Base-by-base conservation (phyloP, 2,329 filamentous ascomycete species). In the Diaporthe sp. region DNA sequence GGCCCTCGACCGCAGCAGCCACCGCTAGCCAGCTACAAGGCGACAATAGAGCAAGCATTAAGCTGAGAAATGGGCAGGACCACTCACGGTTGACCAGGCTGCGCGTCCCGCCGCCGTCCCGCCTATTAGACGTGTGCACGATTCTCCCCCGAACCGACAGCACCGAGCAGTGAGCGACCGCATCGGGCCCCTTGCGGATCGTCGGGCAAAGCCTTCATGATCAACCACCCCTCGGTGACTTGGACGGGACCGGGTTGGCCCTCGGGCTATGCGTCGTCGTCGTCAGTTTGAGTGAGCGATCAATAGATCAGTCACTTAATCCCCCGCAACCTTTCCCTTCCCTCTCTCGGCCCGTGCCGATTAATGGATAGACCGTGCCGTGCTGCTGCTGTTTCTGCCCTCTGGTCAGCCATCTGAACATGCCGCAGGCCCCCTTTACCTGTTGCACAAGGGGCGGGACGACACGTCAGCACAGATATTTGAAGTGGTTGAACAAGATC, bases 261-360 rank as follows among this genome's bases (percentile, higher is more conserved):
- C 22, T 53, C 25, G 31, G 44, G 1, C 63, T 25, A 20, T 34
- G 47, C 47, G 63, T 10, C 22, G 9, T 39, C 47, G 25, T 65
- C 65, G 65, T 68, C 47, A 51, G 28, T 51, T 39, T 4, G 31
- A 37, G n/a, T 49, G 22, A n/a, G 31, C 39, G 61, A 53, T 74
- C 31, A 42, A 17, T n/a, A 53, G 72, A 76, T 31, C 42, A 49
- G 61, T 65, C 61, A 65, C 61, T 47, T 49, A 17, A 17, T 34
- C 20, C 70, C n/a, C 47, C 65, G 31, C 47, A 39, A 8, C 63
- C 15, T 1, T 39, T 47, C 8, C 15, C 12, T 28, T 57, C 37
- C n/a, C 4, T 28, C 28, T 31, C 31, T 61, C 61, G 74, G 74
- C 71, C 71, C 71, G 71, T 70, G 22, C 71, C 71, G 74, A 70